Conservation (phyloP, 176 grass and related monocot genomes). For the Musa schizocarpa region DNA sequence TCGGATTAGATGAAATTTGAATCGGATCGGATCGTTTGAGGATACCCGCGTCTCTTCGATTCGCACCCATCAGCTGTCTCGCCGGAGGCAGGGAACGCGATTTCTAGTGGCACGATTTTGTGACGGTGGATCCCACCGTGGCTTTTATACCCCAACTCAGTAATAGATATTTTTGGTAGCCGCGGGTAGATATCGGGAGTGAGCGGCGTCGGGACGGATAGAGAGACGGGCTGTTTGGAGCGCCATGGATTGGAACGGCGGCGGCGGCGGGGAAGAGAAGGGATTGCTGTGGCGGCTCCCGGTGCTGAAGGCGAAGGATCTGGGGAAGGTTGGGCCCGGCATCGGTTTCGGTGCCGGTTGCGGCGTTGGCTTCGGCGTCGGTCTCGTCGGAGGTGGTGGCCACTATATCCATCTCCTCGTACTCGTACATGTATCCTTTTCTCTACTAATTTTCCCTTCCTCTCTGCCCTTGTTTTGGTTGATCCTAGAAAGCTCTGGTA, state of each 20-base stretch:
- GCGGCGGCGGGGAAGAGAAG: constrained; percentile 29
- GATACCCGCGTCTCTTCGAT: background rate
- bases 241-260: constrained; percentile 20
- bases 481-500: no score
- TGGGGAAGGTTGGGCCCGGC: constrained; percentile 68
- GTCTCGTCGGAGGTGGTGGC: constrained; percentile 66
- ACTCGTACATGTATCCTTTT: background rate
- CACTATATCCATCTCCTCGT: background rate
- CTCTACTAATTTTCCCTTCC: background rate
- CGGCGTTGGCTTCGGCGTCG: constrained; percentile 64
- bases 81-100: background rate
- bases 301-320: constrained; percentile 36
- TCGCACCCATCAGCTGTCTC: background rate
- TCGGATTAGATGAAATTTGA: no score
- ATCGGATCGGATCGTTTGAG: background rate
- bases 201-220: background rate
- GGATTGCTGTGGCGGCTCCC: constrained; percentile 51
- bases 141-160: no score
- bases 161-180: no score
- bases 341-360: constrained; percentile 76
- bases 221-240: background rate
- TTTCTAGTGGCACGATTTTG: no score
- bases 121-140: no score
- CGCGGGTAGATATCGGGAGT: no score
- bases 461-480: background rate